These are phyloP conservation scores for Tetragonia tetragonoides DNA, from an alignment of 148 eudicot genomes.

Conservation along the genomic window DNA sequence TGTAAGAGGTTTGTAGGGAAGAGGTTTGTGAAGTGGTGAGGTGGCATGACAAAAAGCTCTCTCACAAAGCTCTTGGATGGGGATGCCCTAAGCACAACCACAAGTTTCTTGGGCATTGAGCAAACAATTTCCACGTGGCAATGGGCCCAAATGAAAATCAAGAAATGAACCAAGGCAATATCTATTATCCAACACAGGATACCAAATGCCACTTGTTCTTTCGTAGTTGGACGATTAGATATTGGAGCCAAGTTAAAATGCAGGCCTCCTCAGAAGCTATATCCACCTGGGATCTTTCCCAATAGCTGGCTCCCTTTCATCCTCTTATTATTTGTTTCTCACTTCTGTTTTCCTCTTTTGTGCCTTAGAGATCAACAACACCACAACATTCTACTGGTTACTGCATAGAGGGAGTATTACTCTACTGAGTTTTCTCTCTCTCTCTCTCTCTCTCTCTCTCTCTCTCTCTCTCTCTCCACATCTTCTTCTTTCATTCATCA, in stretches of 20 bases:
- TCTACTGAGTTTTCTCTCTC: not conserved
- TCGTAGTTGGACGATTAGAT: conserved; percentile 49
- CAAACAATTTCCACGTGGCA: not conserved
- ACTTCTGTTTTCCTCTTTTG: not conserved
- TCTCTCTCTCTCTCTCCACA: not conserved
- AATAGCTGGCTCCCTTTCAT: conserved; percentile 5
- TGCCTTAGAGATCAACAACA: not conserved
- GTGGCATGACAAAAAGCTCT: no score
- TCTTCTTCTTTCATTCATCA: not conserved
- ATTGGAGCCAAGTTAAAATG: conserved; percentile 40
- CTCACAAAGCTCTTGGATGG: no score
- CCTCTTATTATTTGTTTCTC: conserved; percentile 23
- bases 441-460: no score
- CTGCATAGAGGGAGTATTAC: not conserved
- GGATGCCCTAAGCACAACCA: no score
- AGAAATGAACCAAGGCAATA: conserved; percentile 18
- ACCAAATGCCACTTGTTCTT: conserved; percentile 38
- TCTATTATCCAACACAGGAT: conserved; percentile 52
- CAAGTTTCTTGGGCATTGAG: not conserved
- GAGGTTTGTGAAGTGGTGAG: no score
- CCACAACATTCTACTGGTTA: not conserved
- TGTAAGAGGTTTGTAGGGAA: no score
- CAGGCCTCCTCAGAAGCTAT: conserved; percentile 40
- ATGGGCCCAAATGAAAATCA: conserved; percentile 20
- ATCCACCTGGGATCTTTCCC: conserved; percentile 29